Evolutionary conservation across 208 protist genomes (phyloP).

Genomic region (Leishmania arabica): DNA sequence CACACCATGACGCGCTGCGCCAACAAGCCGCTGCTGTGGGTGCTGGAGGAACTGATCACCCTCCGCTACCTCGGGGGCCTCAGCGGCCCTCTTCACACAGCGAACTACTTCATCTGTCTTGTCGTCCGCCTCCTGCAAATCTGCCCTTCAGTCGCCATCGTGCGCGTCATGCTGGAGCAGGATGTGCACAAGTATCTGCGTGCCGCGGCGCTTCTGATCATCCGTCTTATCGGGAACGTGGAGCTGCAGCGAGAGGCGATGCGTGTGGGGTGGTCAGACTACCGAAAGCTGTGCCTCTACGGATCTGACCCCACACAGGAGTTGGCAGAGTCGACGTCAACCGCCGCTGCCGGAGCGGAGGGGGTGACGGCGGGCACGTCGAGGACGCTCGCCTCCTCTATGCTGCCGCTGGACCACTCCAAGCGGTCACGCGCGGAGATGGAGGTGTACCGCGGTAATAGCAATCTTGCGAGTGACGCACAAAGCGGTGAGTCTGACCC

Average conservation of each 20-base stretch:
- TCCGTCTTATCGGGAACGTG: constrained; percentile 67
- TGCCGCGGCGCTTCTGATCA: constrained; percentile 66
- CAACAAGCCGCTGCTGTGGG: constrained; percentile 70
- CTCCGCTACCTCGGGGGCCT: constrained; percentile 55
- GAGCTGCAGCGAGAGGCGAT: constrained; percentile 56
- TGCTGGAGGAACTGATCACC: constrained; percentile 61
- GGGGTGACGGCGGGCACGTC: background rate
- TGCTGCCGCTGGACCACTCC: constrained; percentile 19
- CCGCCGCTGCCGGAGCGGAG: background rate
- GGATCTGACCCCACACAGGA: constrained; percentile 44
- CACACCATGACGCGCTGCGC: constrained; percentile 62
- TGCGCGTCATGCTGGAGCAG: constrained; percentile 71
- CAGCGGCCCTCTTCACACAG: constrained; percentile 44
- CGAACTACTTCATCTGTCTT: constrained; percentile 73
- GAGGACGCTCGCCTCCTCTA: constrained; percentile 17
- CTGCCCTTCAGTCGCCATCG: constrained; percentile 48
- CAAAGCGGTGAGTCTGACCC: background rate
- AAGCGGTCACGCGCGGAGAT: constrained; percentile 20
- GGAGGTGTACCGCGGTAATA: background rate
- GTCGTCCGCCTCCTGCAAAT: constrained; percentile 75
- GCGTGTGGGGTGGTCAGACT: constrained; percentile 60
- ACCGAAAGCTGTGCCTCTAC: constrained; percentile 77
- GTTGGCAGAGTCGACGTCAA: constrained; percentile 9
- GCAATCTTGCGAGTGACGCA: background rate
- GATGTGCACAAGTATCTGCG: constrained; percentile 84